Conservation (phyloP, 2,329 filamentous ascomycete genomes). For the Fusarium sacchari region DNA sequence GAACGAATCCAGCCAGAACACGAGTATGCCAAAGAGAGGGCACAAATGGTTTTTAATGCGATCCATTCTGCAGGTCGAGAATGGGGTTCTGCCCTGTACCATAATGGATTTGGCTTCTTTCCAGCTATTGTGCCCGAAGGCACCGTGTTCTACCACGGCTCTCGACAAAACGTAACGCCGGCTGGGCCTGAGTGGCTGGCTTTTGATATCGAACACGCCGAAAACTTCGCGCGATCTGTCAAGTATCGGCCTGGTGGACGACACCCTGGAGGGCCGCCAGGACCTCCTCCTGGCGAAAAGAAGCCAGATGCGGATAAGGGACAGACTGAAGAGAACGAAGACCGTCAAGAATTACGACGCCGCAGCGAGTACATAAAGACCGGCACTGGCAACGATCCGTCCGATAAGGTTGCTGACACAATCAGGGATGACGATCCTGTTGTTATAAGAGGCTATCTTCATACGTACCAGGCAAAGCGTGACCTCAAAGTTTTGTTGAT, state of each 20-base stretch:
- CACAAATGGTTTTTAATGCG: conserved; percentile 76
- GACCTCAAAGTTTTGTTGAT: conserved; percentile 72
- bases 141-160: conserved; percentile 75
- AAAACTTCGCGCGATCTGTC: conserved; percentile 64
- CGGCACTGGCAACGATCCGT: neutral
- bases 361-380: neutral
- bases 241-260: neutral
- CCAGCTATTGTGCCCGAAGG: conserved; percentile 71
- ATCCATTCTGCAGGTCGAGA: conserved; percentile 77
- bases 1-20: conserved; percentile 49
- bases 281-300: neutral
- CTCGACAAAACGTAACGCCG: conserved; percentile 55
- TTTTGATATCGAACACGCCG: conserved; percentile 79
- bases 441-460: conserved; percentile 66
- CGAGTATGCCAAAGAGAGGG: conserved; percentile 59
- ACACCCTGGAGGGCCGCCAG: neutral
- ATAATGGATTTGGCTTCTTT: conserved; percentile 81
- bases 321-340: neutral
- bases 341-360: conserved; percentile 19
- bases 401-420: neutral
- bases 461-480: conserved; percentile 70
- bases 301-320: neutral
- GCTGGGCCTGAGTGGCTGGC: conserved; percentile 74
- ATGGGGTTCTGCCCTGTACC: conserved; percentile 77
- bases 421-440: conserved; percentile 1